Conservation (phyloP, 352 stramenopile species). For the Blastocystis sp. region DNA sequence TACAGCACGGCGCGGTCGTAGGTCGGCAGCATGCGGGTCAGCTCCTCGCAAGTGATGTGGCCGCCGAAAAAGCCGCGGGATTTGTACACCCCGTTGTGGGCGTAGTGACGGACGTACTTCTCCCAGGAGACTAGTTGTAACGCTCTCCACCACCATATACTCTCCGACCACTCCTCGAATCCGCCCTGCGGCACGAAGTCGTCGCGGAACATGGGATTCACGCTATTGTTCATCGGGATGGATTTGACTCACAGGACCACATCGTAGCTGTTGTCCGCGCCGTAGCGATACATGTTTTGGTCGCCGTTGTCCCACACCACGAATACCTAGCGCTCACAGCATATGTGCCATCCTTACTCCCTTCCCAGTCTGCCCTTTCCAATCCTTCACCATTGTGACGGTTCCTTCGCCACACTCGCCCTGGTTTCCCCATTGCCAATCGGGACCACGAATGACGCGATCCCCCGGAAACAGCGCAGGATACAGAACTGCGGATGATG, state of each 20-base stretch:
- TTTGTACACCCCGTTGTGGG: neutral
- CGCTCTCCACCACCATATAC: neutral
- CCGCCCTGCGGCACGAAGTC: slow-evolving; percentile 19
- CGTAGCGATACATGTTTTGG: slow-evolving; percentile 65
- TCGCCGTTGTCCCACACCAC: slow-evolving; percentile 50
- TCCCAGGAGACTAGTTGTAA: slow-evolving; percentile 40
- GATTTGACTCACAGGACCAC: slow-evolving; percentile 25
- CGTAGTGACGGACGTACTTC: slow-evolving; percentile 50
- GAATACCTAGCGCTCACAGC: slow-evolving; percentile 6
- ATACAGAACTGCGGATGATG: slow-evolving; percentile 43
- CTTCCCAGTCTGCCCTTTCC: slow-evolving; percentile 47
- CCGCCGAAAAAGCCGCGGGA: neutral
- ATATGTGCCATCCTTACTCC: neutral
- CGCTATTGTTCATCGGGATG: neutral
- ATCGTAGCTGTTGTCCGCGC: slow-evolving; percentile 57
- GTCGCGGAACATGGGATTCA: slow-evolving; percentile 43
- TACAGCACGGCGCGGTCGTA: neutral
- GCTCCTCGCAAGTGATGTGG: neutral
- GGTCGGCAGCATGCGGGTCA: slow-evolving; percentile 30
- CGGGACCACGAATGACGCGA: slow-evolving; percentile 54
- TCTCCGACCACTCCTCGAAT: slow-evolving; percentile 31
- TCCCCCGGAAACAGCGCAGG: slow-evolving; percentile 22
- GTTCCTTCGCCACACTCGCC: slow-evolving; percentile 34
- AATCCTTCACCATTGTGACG: slow-evolving; percentile 54
- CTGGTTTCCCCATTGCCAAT: slow-evolving; percentile 66